phyloP scores from a whole-genome alignment of 495 filamentous ascomycete species.

The Neurospora africana region DNA sequence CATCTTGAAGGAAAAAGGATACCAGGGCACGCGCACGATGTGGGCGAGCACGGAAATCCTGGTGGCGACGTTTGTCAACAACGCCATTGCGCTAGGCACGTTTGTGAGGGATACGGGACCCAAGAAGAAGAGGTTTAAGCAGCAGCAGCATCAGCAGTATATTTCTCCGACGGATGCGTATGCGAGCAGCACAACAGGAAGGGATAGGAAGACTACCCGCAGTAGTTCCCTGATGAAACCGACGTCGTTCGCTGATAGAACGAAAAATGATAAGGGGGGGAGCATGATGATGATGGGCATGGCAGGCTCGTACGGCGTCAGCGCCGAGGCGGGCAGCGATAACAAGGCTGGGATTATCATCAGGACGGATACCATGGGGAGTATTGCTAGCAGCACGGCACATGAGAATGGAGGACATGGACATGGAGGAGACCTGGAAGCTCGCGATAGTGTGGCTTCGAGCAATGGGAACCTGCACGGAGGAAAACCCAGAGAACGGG shows the following conservation, averaged over 20 bases:
- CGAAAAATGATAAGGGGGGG: background rate
- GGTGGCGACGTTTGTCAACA: conserved; percentile 62
- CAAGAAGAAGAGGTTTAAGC: conserved; percentile 62
- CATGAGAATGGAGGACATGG: background rate
- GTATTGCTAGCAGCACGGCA: background rate
- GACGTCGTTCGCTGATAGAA: background rate
- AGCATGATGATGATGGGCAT: background rate
- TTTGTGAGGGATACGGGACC: conserved; percentile 68
- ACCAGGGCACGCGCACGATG: conserved; percentile 64
- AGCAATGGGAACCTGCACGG: background rate
- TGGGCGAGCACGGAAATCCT: conserved; percentile 67
- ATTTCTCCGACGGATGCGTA: background rate
- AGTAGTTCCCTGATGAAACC: too few relatives aligned
- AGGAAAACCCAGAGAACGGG: background rate
- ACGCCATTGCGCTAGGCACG: conserved; percentile 66
- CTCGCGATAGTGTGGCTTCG: background rate
- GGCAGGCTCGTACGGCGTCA: background rate
- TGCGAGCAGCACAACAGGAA: background rate
- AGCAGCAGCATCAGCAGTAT: conserved; percentile 22
- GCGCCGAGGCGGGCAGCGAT: background rate
- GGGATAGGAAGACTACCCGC: background rate
- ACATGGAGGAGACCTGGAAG: background rate
- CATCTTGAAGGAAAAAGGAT: conserved; percentile 48
- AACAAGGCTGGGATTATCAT: background rate
- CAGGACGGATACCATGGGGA: background rate